phyloP scores from a whole-genome alignment of 2,329 filamentous ascomycete genomes.

The Parastagonospora avenae region DNA sequence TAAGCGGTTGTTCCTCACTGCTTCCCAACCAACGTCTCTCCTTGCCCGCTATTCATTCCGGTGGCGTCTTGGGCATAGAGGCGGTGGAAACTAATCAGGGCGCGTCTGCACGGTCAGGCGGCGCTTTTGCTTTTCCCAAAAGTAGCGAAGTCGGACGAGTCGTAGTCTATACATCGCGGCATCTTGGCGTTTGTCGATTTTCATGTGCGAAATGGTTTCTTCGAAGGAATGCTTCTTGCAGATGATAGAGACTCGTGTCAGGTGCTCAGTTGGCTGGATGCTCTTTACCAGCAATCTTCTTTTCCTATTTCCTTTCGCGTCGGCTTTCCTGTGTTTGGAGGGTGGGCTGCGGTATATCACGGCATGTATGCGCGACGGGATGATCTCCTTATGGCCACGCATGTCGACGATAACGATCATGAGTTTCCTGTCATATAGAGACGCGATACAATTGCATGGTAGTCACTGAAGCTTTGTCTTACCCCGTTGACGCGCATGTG shows the following conservation, averaged over 20 bases:
- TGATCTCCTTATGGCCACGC: conserved; percentile 40
- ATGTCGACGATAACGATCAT: conserved; percentile 46
- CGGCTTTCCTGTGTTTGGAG: conserved; percentile 34
- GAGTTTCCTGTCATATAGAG: conserved; percentile 47
- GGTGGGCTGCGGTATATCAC: conserved; percentile 44
- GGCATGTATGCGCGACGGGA: conserved; percentile 40
- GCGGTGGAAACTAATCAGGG: conserved; percentile 40
- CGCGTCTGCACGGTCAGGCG: conserved; percentile 39
- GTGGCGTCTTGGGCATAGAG: conserved; percentile 30
- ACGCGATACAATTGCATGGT: conserved; percentile 44
- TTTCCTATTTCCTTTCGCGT: conserved; percentile 40
- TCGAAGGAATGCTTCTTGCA: conserved; percentile 42
- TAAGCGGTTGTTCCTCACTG: conserved; percentile 38
- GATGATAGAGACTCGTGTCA: conserved; percentile 42
- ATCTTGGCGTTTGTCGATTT: conserved; percentile 49
- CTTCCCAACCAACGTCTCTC: conserved; percentile 32
- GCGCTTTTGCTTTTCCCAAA: conserved; percentile 39
- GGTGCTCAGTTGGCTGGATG: conserved; percentile 37
- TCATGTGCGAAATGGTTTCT: conserved; percentile 48
- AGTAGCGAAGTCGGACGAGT: conserved; percentile 41
- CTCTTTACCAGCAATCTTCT: conserved; percentile 36
- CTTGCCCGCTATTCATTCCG: conserved; percentile 27
- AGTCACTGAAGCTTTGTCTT: conserved; percentile 19
- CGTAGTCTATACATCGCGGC: conserved; percentile 43
- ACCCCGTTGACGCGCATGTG: neutral